Percentiles rank a stretch among this genome's conserved stretches.
These are phyloP conservation scores for Quercus agrifolia DNA, from an alignment of 306 rosid species.

Conservation along the genomic window DNA sequence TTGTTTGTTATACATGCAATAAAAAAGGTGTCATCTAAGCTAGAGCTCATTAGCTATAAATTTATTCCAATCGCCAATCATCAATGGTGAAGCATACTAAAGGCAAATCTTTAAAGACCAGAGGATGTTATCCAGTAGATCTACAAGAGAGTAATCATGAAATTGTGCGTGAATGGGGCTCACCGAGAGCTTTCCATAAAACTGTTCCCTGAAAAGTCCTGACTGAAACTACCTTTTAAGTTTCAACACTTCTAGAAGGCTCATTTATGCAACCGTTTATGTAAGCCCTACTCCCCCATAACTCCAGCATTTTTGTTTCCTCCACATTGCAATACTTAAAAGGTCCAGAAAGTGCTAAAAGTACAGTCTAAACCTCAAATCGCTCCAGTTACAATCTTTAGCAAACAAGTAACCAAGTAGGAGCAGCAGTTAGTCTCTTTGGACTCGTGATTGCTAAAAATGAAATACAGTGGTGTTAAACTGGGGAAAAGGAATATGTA, in stretches of 20 bases:
- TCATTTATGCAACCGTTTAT: neutral
- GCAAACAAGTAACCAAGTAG: neutral
- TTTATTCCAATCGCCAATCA: neutral
- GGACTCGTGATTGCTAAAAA: neutral
- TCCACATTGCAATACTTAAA: neutral
- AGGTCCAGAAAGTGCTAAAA: neutral
- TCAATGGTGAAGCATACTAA: conserved; percentile 3
- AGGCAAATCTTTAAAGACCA: neutral
- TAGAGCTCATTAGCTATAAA: too few relatives aligned
- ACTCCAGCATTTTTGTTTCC: neutral
- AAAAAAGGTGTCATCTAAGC: too few relatives aligned
- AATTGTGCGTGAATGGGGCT: neutral
- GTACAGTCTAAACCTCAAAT: neutral
- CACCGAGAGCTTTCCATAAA: neutral
- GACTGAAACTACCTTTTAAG: neutral
- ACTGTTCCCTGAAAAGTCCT: neutral
- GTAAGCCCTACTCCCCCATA: neutral
- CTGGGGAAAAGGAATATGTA: too few relatives aligned
- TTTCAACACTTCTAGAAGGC: neutral
- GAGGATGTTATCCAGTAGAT: neutral
- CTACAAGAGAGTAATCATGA: neutral
- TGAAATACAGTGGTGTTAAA: neutral
- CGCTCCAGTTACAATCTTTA: neutral
- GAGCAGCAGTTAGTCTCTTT: neutral
- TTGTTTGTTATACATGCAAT: too few relatives aligned